Evolutionary conservation across 345 rosid species (phyloP), one percentile per base, ranked within the genome.

Genomic region (Xanthoceras sorbifolium): DNA sequence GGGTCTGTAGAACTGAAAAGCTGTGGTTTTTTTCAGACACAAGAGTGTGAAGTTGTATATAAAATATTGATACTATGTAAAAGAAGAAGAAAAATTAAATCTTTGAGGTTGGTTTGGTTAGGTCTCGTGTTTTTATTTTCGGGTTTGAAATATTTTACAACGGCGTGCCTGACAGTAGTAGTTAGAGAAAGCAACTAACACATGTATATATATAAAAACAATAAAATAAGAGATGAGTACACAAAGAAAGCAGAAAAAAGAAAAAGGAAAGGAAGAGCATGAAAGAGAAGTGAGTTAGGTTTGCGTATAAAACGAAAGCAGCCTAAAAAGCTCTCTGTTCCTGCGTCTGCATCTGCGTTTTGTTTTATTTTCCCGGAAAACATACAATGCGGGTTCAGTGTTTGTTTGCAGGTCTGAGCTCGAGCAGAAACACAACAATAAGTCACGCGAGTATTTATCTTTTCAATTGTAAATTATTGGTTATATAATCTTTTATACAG

Each of bases 331-430:
- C 59, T 44, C 1, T 44, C 8, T 6, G 10, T 15, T 14, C 25
- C 2, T n/a, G n/a, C n/a, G n/a, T 36, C 46, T 22, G 31, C 9
- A 32, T 42, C 46, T 42, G 46, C 46, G 46, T 42, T 6, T 12
- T 44, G 71, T 40, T 67, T 42, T 12, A 14, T 42, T 1, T 42
- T 10, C 46, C 55, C 72, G 50, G 72, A 28, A 68, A 68, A 46
- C n/a, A 67, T 15, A 42, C 22, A 23, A 55, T 31, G 59, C 20
- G 59, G 48, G 31, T 48, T 44, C 57, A 67, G 71, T 8, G 71
- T 67, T n/a, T 42, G 71, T 67, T 25, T 46, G 71, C 57, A 25
- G 55, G 54, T 67, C 36, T 44, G 55, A 7, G n/a, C n/a, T n/a
- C 59, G 4, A 23, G 14, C 20, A 22, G 11, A 25, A 12, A 26